Percentiles rank a stretch among this genome's conserved stretches.
Evolutionary conservation across 495 filamentous ascomycete species (phyloP).

Genomic region (Annulohypoxylon bovei): DNA sequence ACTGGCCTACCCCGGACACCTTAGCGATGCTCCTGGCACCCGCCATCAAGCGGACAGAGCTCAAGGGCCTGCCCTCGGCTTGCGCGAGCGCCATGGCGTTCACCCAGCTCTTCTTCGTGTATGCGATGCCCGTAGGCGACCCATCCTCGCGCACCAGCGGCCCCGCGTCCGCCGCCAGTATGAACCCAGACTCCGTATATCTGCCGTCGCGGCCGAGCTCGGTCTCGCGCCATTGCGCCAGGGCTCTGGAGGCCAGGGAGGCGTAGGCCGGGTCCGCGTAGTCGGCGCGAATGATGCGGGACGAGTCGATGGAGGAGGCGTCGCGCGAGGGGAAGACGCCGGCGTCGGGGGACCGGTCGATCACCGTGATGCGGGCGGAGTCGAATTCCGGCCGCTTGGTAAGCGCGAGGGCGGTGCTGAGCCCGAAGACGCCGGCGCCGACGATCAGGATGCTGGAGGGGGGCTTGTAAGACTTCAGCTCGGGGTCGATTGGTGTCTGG

Average conservation of each 20-base stretch:
- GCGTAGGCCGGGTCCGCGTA: constrained; percentile 80
- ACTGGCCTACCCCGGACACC: constrained; percentile 57
- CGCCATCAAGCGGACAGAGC: constrained; percentile 63
- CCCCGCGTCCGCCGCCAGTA: constrained; percentile 66
- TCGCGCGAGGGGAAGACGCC: constrained; percentile 71
- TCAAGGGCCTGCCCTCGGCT: constrained; percentile 49
- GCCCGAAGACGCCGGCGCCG: constrained; percentile 81
- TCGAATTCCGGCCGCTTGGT: constrained; percentile 63
- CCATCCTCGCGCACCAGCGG: constrained; percentile 50
- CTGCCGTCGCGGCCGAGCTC: constrained; percentile 70
- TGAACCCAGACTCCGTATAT: constrained; percentile 80
- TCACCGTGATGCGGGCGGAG: constrained; percentile 66
- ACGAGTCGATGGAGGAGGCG: constrained; percentile 77
- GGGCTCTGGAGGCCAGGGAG: constrained; percentile 72
- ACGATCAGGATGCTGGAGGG: constrained; percentile 74
- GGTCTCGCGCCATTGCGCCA: constrained; percentile 73
- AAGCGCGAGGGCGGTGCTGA: constrained; percentile 74
- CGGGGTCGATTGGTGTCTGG: constrained; percentile 1
- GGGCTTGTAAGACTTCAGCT: constrained; percentile 7
- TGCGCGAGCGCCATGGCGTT: constrained; percentile 64
- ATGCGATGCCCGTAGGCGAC: constrained; percentile 65
- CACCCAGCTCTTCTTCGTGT: constrained; percentile 71
- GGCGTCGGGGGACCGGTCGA: constrained; percentile 69
- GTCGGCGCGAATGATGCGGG: constrained; percentile 83
- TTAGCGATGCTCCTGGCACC: constrained; percentile 60